phyloP scores from a whole-genome alignment of 805 yeast genomes.

The Candida tallmaniae region DNA sequence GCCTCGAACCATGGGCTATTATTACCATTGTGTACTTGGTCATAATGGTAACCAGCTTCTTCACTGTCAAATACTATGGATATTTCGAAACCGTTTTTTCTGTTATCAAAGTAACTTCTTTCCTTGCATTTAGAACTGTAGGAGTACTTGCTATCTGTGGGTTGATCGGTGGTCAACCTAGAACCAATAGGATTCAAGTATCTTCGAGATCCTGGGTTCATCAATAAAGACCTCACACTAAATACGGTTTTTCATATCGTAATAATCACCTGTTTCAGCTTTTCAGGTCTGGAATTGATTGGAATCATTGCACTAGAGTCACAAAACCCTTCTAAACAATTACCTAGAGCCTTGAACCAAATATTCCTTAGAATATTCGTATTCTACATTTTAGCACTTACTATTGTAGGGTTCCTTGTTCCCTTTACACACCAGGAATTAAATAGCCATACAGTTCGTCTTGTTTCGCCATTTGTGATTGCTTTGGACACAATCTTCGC shows the following conservation, averaged over 20 bases:
- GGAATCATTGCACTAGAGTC: constrained; percentile 76
- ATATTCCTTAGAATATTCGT: constrained; percentile 60
- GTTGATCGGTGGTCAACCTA: constrained; percentile 62
- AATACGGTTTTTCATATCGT: constrained; percentile 41
- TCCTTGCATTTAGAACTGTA: constrained; percentile 61
- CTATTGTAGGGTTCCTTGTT: constrained; percentile 65
- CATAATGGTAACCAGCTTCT: constrained; percentile 48
- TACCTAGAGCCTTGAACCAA: constrained; percentile 67
- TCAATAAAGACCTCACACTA: constrained; percentile 46
- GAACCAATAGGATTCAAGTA: constrained; percentile 75
- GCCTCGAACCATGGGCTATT: constrained; percentile 65
- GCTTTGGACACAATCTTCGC: constrained; percentile 59
- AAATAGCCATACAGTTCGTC: constrained; percentile 33
- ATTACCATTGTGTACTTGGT: constrained; percentile 57
- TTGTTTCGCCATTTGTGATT: constrained; percentile 68
- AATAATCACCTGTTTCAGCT: constrained; percentile 73
- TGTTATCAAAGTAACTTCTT: constrained; percentile 58
- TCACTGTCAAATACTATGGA: constrained; percentile 69
- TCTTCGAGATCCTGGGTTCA: constrained; percentile 71
- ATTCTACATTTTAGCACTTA: constrained; percentile 60
- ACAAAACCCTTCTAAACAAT: constrained; percentile 55
- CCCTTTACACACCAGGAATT: constrained; percentile 56
- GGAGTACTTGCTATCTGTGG: constrained; percentile 70
- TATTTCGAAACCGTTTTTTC: constrained; percentile 76
- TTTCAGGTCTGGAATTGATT: constrained; percentile 72